These are phyloP conservation scores for Amaranthus hypochondriacus DNA, from an alignment of 148 eudicot species.

Conservation along the genomic window DNA sequence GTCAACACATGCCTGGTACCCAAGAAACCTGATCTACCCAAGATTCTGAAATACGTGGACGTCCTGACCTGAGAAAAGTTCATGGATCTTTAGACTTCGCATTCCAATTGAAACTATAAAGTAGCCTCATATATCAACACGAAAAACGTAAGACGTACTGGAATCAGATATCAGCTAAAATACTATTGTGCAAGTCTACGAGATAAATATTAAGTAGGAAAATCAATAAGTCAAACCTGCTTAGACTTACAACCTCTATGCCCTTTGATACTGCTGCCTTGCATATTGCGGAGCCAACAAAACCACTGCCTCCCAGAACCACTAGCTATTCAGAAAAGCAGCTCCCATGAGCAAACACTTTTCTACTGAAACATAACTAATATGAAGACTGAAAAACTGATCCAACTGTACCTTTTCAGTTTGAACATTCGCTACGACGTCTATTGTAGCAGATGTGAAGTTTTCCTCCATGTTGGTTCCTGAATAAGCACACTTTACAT, in stretches of 20 bases:
- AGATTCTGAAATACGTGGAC: conserved; percentile 68
- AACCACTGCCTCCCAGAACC: conserved; percentile 95
- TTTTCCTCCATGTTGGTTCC: conserved; percentile 41
- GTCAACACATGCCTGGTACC: conserved; percentile 57
- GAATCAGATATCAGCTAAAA: neutral
- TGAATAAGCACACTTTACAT: conserved; percentile 63
- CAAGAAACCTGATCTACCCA: conserved; percentile 96
- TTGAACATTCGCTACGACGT: conserved; percentile 76
- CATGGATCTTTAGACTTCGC: neutral
- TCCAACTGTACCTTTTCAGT: conserved; percentile 59
- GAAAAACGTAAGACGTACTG: neutral
- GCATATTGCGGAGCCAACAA: conserved; percentile 98
- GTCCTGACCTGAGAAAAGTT: conserved; percentile 67
- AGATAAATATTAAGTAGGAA: neutral
- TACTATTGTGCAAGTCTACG: neutral
- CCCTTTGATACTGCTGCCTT: conserved; percentile 95
- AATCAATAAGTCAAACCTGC: conserved; percentile 53
- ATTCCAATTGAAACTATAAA: conserved; percentile 7
- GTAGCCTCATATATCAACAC: neutral
- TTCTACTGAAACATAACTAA: conserved; percentile 1
- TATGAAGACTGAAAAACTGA: conserved; percentile 12
- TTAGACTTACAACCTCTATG: conserved; percentile 83
- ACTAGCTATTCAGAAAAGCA: conserved; percentile 62
- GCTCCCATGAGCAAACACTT: conserved; percentile 15
- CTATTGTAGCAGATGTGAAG: conserved; percentile 54